phyloP scores from a whole-genome alignment of 306 rosid species.

The Dalbergia cochinchinensis region DNA sequence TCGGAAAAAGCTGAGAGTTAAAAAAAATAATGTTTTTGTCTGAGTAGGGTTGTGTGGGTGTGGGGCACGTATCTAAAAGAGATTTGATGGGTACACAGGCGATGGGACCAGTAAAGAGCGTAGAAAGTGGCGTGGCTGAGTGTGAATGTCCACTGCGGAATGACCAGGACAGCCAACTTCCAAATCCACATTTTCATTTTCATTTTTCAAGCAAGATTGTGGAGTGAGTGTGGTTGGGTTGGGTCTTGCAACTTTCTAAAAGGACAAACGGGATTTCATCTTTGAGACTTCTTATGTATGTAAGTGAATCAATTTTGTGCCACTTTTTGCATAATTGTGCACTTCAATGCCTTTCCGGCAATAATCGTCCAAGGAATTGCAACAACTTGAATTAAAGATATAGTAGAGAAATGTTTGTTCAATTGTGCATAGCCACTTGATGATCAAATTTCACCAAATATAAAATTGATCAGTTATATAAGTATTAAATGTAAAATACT shows the following conservation, averaged over 20 bases:
- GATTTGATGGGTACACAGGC: constrained; percentile 9
- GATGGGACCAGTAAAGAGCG: not conserved
- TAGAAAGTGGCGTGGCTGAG: constrained; percentile 40
- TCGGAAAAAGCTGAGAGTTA: not conserved
- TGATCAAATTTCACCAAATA: too few species aligned
- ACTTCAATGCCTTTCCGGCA: constrained; percentile 37
- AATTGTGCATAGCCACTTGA: too few species aligned
- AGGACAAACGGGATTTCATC: constrained; percentile 27
- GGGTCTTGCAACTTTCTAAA: constrained; percentile 33
- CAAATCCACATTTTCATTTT: constrained; percentile 8
- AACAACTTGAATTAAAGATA: not conserved
- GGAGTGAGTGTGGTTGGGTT: not conserved
- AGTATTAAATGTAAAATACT: too few species aligned
- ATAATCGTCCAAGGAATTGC: not conserved
- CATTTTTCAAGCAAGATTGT: not conserved
- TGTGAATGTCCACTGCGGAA: constrained; percentile 37
- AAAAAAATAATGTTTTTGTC: constrained; percentile 24
- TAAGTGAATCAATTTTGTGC: constrained; percentile 7
- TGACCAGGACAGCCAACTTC: constrained; percentile 49
- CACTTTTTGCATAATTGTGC: constrained; percentile 31
- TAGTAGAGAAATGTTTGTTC: not conserved
- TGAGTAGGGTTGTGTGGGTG: not conserved
- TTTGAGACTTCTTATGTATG: constrained; percentile 20
- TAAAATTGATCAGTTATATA: too few species aligned
- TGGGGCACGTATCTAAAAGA: constrained; percentile 21